Percentiles rank a stretch among this genome's conserved stretches.
Evolutionary conservation across 345 rosid species (phyloP).

Genomic region (Gossypium sturtianum): DNA sequence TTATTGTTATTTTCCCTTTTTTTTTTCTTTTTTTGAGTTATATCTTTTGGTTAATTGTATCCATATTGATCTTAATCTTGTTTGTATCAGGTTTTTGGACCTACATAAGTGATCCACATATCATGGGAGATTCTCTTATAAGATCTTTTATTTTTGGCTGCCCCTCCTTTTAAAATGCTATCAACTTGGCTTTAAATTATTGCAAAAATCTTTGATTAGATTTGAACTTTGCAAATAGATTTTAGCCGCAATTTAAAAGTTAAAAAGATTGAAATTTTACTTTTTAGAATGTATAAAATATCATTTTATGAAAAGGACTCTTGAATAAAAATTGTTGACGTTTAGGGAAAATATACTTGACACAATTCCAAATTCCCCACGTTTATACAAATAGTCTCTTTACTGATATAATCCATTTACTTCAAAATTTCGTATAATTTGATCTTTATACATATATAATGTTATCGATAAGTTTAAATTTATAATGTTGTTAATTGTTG

Average conservation of each 20-base stretch:
- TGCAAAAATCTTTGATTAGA: background rate
- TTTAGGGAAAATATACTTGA: no score
- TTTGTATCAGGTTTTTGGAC: background rate
- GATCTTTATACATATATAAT: no score
- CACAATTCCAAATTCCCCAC: background rate
- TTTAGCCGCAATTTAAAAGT: no score
- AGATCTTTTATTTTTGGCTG: background rate
- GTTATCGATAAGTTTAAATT: no score
- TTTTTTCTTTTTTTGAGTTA: background rate
- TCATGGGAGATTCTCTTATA: constrained; percentile 3
- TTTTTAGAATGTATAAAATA: no score
- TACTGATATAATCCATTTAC: no score
- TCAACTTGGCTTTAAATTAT: background rate
- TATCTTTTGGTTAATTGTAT: background rate
- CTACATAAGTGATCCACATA: constrained; percentile 1
- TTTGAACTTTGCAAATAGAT: background rate
- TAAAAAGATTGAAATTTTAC: no score
- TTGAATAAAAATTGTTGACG: no score
- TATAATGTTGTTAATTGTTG: no score
- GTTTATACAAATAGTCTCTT: background rate
- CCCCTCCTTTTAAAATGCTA: background rate
- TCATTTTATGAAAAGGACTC: no score
- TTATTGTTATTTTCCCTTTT: background rate
- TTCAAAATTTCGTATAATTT: no score
- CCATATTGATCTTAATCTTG: constrained; percentile 6